Evolutionary conservation across 148 eudicot species (phyloP).

Genomic region (Fagopyrum esculentum): DNA sequence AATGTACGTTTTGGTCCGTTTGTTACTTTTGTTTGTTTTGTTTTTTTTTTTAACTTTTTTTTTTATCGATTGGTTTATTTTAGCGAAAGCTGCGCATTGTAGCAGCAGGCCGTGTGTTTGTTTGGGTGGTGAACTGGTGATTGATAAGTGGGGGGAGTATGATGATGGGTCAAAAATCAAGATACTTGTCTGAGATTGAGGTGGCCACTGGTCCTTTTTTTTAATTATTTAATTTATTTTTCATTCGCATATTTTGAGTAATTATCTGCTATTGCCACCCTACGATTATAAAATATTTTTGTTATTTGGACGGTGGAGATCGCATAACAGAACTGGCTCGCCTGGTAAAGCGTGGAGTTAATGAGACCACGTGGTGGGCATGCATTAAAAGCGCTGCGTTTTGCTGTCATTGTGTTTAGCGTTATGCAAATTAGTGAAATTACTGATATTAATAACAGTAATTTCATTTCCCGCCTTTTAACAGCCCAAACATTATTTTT

Average conservation of each 20-base stretch:
- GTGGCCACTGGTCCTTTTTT: background rate
- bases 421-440: background rate
- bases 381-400: slow-evolving; percentile 10
- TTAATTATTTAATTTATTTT: background rate
- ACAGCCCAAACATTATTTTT: no score
- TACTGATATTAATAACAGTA: background rate
- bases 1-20: background rate
- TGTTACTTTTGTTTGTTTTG: background rate
- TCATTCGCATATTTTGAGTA: background rate
- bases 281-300: background rate
- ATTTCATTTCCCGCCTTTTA: no score
- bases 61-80: background rate
- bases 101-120: slow-evolving; percentile 6
- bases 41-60: background rate
- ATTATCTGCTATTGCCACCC: background rate
- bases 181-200: background rate
- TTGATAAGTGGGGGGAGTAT: background rate
- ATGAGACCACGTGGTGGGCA: slow-evolving; percentile 14
- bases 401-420: background rate
- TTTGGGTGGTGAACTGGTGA: background rate
- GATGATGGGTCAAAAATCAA: background rate
- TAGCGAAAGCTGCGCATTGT: slow-evolving; percentile 9
- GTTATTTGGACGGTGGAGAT: slow-evolving; percentile 9
- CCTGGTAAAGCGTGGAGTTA: background rate
- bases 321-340: background rate